These are phyloP conservation scores for Neofusicoccum sp. DNA, from an alignment of 2,329 filamentous ascomycete species.

Conservation along the genomic window DNA sequence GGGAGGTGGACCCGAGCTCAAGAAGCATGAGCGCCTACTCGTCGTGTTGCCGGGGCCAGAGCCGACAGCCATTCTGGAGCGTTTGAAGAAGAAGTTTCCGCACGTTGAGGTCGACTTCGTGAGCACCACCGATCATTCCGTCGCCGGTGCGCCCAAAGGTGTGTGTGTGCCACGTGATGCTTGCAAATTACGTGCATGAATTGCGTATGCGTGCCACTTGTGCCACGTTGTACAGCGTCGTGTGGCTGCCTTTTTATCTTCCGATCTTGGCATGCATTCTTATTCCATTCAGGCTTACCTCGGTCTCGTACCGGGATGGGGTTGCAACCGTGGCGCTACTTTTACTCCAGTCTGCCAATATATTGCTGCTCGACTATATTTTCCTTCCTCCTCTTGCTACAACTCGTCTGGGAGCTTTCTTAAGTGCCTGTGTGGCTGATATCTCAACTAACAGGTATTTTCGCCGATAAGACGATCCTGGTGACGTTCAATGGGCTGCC, in stretches of 20 bases:
- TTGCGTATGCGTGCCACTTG: too few relatives aligned
- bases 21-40: constrained; percentile 40
- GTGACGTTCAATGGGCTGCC: constrained; percentile 50
- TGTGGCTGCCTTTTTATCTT: too few relatives aligned
- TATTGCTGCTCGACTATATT: too few relatives aligned
- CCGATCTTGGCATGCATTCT: too few relatives aligned
- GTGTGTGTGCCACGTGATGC: background rate
- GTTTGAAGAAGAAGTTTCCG: constrained; percentile 31
- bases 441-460: constrained; percentile 31
- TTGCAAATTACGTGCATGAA: background rate
- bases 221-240: too few relatives aligned
- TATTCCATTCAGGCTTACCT: too few relatives aligned
- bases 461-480: constrained; percentile 46
- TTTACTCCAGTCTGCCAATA: too few relatives aligned
- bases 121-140: background rate
- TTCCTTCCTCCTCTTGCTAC: too few relatives aligned
- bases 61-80: constrained; percentile 25
- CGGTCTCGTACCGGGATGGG: too few relatives aligned
- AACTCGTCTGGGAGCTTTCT: background rate
- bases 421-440: background rate
- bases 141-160: background rate
- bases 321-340: too few relatives aligned
- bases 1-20: constrained; percentile 42
- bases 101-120: constrained; percentile 32
- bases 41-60: constrained; percentile 42